Percentiles rank a stretch among this genome's conserved stretches.
Evolutionary conservation across 495 filamentous ascomycete species (phyloP).

Genomic region (Tirmania nivea): DNA sequence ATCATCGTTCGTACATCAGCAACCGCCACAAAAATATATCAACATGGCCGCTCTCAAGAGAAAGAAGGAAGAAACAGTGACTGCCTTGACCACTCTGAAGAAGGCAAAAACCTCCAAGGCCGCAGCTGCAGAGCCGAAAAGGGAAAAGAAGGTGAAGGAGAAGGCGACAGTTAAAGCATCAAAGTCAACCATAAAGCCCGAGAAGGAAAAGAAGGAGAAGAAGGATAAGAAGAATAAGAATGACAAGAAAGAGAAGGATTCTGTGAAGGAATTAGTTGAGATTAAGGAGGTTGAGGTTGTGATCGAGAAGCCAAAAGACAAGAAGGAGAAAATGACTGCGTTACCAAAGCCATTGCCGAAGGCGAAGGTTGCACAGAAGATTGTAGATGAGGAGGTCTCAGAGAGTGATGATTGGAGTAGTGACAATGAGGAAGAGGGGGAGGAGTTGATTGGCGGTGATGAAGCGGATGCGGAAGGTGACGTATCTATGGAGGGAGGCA

Average conservation of each 20-base stretch:
- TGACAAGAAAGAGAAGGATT: constrained; percentile 1
- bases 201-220: constrained; percentile 2
- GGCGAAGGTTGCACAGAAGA: background rate
- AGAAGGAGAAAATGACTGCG: constrained; percentile 1
- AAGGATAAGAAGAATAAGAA: constrained; percentile 9
- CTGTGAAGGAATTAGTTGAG: background rate
- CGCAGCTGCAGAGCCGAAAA: background rate
- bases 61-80: background rate
- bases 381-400: background rate
- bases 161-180: constrained; percentile 4
- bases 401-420: constrained; percentile 1
- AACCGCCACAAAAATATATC: background rate
- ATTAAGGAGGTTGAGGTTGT: constrained; percentile 3
- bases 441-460: background rate
- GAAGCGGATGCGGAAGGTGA: constrained; percentile 1
- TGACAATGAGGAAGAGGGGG: constrained; percentile 4
- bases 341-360: background rate
- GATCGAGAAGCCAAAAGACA: constrained; percentile 4
- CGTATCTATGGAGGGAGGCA: background rate
- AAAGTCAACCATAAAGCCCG: background rate
- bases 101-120: background rate
- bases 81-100: background rate
- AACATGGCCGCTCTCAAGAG: background rate
- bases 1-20: background rate
- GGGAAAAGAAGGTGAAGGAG: background rate